phyloP scores from a whole-genome alignment of 331 rosid genomes.

The Spiraea crenata region DNA sequence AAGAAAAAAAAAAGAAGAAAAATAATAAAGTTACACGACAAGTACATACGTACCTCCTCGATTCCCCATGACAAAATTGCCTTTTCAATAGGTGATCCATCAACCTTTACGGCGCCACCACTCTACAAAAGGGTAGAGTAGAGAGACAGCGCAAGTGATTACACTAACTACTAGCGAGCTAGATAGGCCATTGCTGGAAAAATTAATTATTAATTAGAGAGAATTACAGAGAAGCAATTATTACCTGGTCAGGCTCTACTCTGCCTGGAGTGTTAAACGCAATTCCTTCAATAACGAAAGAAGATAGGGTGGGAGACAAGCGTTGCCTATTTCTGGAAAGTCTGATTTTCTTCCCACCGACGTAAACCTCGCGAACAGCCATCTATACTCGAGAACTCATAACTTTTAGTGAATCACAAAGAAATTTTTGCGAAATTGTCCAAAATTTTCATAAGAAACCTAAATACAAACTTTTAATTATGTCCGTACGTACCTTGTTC shows the following conservation, averaged over 20 bases:
- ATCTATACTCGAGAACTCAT: slow-evolving; percentile 40
- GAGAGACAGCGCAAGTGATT: neutral
- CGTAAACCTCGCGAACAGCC: slow-evolving; percentile 79
- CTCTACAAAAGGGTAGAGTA: slow-evolving; percentile 41
- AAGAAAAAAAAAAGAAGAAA: neutral
- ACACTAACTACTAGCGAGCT: neutral
- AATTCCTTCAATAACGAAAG: slow-evolving; percentile 74
- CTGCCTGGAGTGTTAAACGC: slow-evolving; percentile 79
- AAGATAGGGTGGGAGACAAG: slow-evolving; percentile 38
- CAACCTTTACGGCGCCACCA: slow-evolving; percentile 60
- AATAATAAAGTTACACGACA: neutral
- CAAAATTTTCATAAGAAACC: too few species aligned
- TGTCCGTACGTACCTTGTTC: slow-evolving; percentile 53
- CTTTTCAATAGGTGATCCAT: slow-evolving; percentile 97
- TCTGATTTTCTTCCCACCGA: slow-evolving; percentile 64
- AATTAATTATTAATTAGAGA: too few species aligned
- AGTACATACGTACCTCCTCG: slow-evolving; percentile 59
- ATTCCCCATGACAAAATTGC: slow-evolving; percentile 82
- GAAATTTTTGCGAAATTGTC: slow-evolving; percentile 14
- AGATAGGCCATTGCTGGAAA: neutral
- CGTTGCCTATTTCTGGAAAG: slow-evolving; percentile 52
- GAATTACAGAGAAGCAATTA: neutral
- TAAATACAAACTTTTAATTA: too few species aligned
- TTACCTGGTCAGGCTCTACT: slow-evolving; percentile 73
- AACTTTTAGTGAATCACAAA: neutral